A percentile compares a stretch with the other conserved stretches of the same genome.
phyloP scores from a whole-genome alignment of 345 rosid genomes.

The Pistacia vera region DNA sequence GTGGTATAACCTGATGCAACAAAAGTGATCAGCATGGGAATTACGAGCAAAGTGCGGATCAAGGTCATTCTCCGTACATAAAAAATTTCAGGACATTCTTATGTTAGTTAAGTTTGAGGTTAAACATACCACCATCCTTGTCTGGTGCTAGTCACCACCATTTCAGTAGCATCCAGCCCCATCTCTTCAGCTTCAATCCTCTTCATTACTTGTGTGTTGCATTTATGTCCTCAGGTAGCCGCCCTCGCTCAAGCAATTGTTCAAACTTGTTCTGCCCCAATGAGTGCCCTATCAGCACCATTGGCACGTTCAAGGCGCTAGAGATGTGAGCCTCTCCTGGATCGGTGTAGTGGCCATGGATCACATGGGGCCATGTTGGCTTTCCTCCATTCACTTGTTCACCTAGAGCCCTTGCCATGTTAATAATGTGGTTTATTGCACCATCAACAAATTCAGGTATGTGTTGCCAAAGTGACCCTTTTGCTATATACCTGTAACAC shows the following conservation, averaged over 20 bases:
- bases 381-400: conserved; percentile 55
- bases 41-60: too few species aligned
- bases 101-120: not conserved
- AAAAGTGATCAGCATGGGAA: not conserved
- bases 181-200: conserved; percentile 66
- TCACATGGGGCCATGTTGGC: conserved; percentile 70
- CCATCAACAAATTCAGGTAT: conserved; percentile 66
- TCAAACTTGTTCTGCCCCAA: conserved; percentile 72
- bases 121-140: conserved; percentile 70
- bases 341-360: conserved; percentile 81
- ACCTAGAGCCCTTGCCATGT: conserved; percentile 61
- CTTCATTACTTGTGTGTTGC: conserved; percentile 60
- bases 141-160: conserved; percentile 73
- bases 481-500: conserved; percentile 53
- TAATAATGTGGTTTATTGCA: conserved; percentile 57
- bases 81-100: not conserved
- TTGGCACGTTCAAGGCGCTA: conserved; percentile 64
- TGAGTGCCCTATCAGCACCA: conserved; percentile 75
- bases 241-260: conserved; percentile 68
- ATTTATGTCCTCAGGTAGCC: conserved; percentile 59
- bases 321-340: conserved; percentile 68
- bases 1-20: conserved; percentile 59
- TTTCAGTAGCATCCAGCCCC: conserved; percentile 62
- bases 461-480: conserved; percentile 75
- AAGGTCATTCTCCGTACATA: not conserved